Conservation (phyloP, 169 alveolate genomes). For the Plasmodium coatneyi region DNA sequence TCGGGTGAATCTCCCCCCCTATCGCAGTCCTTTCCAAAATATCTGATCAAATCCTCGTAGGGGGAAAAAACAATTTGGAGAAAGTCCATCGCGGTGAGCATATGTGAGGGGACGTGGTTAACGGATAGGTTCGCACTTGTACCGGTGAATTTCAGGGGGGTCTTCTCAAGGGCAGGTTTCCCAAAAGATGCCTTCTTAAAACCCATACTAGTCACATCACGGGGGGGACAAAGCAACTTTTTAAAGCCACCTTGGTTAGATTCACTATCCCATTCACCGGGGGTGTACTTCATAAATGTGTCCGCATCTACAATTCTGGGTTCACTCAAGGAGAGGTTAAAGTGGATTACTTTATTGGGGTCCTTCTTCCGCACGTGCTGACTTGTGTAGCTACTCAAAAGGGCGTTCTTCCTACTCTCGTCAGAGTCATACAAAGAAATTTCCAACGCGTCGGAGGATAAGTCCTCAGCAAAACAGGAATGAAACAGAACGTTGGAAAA, state of each 20-base stretch:
- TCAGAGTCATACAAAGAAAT: constrained; percentile 49
- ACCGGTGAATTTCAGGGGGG: background rate
- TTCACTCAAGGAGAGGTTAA: constrained; percentile 18
- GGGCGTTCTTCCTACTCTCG: background rate
- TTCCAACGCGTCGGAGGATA: constrained; percentile 39
- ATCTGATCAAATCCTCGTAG: constrained; percentile 14
- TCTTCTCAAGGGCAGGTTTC: background rate
- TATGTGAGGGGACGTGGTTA: constrained; percentile 12
- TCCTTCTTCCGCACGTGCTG: background rate
- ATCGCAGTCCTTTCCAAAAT: constrained; percentile 1
- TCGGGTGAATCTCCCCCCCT: background rate
- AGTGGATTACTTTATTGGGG: constrained; percentile 22
- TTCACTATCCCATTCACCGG: background rate
- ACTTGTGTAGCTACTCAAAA: background rate
- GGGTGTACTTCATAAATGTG: background rate
- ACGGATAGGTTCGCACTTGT: background rate
- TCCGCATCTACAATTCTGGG: background rate
- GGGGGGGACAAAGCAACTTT: background rate
- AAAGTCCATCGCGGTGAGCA: constrained; percentile 45
- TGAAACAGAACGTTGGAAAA: constrained; percentile 33
- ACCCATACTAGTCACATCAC: background rate
- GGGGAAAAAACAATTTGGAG: constrained; percentile 31
- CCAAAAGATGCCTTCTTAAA: background rate
- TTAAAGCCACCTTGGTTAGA: background rate
- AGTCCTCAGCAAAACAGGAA: constrained; percentile 12